A percentile compares a stretch with the other conserved stretches of the same genome.
These are phyloP conservation scores for Penicillium bovifimosum DNA, from an alignment of 495 filamentous ascomycete species.

Conservation along the genomic window DNA sequence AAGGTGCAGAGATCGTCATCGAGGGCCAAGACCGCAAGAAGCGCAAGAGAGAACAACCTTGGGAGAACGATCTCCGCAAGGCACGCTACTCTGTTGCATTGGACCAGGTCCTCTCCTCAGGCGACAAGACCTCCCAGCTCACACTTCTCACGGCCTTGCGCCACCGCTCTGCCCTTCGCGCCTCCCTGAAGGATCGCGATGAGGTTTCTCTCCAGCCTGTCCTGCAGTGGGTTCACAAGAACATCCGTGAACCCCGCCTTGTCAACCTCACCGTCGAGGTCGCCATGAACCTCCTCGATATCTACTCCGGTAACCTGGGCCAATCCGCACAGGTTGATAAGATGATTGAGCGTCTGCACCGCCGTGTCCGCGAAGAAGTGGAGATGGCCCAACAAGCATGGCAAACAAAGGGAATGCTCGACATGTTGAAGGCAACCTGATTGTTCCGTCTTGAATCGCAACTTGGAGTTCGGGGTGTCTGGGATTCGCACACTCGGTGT, in stretches of 20 bases:
- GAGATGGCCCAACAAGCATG: conserved; percentile 75
- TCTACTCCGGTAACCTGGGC: conserved; percentile 77
- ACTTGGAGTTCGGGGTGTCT: conserved; percentile 28
- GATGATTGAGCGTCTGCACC: conserved; percentile 57
- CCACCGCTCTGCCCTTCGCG: conserved; percentile 81
- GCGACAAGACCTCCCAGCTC: conserved; percentile 55
- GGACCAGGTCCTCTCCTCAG: conserved; percentile 63
- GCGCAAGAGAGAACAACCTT: conserved; percentile 58
- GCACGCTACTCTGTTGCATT: conserved; percentile 72
- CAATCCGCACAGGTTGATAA: conserved; percentile 67
- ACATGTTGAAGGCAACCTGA: conserved; percentile 53
- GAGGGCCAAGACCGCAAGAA: conserved; percentile 58
- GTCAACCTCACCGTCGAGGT: conserved; percentile 73
- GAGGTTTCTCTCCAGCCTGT: conserved; percentile 76
- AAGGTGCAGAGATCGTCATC: conserved; percentile 82
- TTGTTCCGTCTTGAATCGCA: conserved; percentile 8
- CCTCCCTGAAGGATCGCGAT: conserved; percentile 76
- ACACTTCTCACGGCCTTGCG: conserved; percentile 77
- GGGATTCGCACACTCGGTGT: conserved; percentile 22
- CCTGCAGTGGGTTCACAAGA: conserved; percentile 72
- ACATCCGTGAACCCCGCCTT: conserved; percentile 74
- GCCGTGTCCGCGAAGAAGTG: conserved; percentile 66
- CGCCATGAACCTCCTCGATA: conserved; percentile 70
- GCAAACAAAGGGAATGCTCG: conserved; percentile 77
- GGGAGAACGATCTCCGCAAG: conserved; percentile 76